phyloP scores from a whole-genome alignment of 2,329 filamentous ascomycete species.

The Xylariales sp. region DNA sequence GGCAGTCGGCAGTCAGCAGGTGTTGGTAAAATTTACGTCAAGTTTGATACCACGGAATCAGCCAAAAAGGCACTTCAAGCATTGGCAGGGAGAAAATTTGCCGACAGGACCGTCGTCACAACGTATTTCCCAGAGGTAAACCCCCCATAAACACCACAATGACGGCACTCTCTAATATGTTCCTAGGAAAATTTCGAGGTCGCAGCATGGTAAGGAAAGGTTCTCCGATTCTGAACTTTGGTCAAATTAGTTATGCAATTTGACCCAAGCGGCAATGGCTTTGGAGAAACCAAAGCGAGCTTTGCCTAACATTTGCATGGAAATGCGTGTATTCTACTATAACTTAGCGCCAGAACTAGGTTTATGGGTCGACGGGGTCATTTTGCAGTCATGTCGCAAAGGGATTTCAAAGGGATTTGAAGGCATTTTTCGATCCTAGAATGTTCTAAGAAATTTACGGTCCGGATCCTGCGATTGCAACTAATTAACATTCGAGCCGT shows the following conservation, averaged over 20 bases:
- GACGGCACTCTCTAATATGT: slow-evolving; percentile 49
- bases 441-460: slow-evolving; percentile 3
- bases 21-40: slow-evolving; percentile 98
- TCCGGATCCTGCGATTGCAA: not conserved
- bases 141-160: not conserved
- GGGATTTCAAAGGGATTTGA: slow-evolving; percentile 6
- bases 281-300: slow-evolving; percentile 9
- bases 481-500: not conserved
- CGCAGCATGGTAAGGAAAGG: slow-evolving; percentile 76
- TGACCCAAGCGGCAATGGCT: slow-evolving; percentile 18
- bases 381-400: slow-evolving; percentile 16
- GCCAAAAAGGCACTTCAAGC: slow-evolving; percentile 87
- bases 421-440: slow-evolving; percentile 1
- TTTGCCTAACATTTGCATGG: slow-evolving; percentile 30
- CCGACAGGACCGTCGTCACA: slow-evolving; percentile 93
- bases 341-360: slow-evolving; percentile 15
- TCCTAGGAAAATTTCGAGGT: slow-evolving; percentile 91
- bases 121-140: slow-evolving; percentile 94
- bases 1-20: slow-evolving; percentile 86
- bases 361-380: slow-evolving; percentile 12
- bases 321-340: slow-evolving; percentile 39
- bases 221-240: slow-evolving; percentile 7
- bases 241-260: slow-evolving; percentile 29
- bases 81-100: slow-evolving; percentile 95
- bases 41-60: slow-evolving; percentile 82